phyloP scores from a whole-genome alignment of 2,329 filamentous ascomycete genomes.

The Botryotinia calthae region DNA sequence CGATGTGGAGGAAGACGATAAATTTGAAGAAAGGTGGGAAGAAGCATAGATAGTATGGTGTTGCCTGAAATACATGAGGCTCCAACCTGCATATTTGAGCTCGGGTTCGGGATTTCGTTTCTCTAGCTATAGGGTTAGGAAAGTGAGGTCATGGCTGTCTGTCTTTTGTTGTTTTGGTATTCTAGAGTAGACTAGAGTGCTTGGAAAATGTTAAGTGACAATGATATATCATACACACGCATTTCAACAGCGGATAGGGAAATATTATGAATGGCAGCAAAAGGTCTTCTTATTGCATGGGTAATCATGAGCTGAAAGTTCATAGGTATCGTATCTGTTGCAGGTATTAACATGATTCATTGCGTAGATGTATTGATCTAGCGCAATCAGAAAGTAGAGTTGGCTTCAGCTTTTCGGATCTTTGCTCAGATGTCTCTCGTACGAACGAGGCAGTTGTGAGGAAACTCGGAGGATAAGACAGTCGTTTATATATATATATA shows the following conservation, averaged over 20 bases:
- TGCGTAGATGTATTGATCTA: not conserved
- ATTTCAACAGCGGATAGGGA: not conserved
- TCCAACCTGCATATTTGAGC: not conserved
- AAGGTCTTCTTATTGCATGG: too few species aligned
- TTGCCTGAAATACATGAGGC: not conserved
- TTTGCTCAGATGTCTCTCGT: not conserved
- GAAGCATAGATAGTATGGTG: not conserved
- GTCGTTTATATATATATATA: not conserved
- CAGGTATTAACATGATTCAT: too few species aligned
- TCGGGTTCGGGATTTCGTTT: not conserved
- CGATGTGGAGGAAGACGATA: rapidly evolving
- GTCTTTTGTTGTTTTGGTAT: not conserved
- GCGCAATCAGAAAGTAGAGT: not conserved
- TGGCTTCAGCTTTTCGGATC: not conserved
- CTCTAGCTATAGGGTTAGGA: too few species aligned
- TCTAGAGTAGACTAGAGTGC: too few species aligned
- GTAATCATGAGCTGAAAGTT: too few species aligned
- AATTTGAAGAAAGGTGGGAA: rapidly evolving
- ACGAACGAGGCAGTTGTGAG: not conserved
- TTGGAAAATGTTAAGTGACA: not conserved
- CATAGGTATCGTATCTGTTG: too few species aligned
- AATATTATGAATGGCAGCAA: not conserved
- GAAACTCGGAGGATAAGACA: not conserved
- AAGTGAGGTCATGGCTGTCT: not conserved
- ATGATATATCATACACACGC: rapidly evolving